Evolutionary conservation across 768 basidiomycete genomes (phyloP).

Genomic region (Lactifluus volemus): DNA sequence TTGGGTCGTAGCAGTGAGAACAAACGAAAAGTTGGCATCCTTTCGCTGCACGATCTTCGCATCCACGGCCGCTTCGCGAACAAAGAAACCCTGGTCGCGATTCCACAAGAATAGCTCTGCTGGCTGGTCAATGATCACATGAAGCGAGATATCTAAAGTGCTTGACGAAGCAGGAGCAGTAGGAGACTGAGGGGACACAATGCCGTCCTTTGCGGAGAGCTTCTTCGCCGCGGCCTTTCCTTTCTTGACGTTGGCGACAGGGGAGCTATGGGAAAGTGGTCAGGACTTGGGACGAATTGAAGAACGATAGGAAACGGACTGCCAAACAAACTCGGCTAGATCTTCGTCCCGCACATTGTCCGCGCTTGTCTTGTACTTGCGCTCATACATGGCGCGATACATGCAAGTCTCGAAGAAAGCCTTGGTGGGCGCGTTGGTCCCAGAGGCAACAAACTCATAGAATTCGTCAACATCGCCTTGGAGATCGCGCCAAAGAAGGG

Average conservation of each 20-base stretch:
- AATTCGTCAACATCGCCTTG: conserved; percentile 88
- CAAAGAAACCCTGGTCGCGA: conserved; percentile 38
- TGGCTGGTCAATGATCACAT: conserved; percentile 32
- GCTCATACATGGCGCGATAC: conserved; percentile 94
- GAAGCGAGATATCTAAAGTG: conserved; percentile 14
- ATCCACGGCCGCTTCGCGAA: conserved; percentile 34
- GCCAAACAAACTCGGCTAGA: conserved; percentile 74
- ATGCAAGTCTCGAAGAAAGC: conserved; percentile 91
- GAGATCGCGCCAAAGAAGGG: conserved; percentile 87
- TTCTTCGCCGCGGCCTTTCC: conserved; percentile 23
- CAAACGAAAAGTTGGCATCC: conserved; percentile 44
- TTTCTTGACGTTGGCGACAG: conserved; percentile 2
- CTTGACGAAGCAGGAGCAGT: conserved; percentile 1
- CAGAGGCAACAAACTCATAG: conserved; percentile 81
- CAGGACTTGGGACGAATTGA: not conserved
- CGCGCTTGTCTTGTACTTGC: conserved; percentile 72
- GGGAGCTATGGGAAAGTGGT: conserved; percentile 9
- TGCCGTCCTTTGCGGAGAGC: conserved; percentile 4
- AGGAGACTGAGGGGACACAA: conserved; percentile 4
- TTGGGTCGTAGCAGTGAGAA: conserved; percentile 45
- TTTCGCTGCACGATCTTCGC: conserved; percentile 45
- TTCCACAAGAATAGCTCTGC: conserved; percentile 63
- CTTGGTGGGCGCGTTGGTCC: conserved; percentile 68
- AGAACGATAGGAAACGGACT: conserved; percentile 42
- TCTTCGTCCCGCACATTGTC: conserved; percentile 58